A percentile compares a stretch with the other conserved stretches of the same genome.
Evolutionary conservation across 768 basidiomycete genomes (phyloP).

Genomic region (Mycena galericulata): DNA sequence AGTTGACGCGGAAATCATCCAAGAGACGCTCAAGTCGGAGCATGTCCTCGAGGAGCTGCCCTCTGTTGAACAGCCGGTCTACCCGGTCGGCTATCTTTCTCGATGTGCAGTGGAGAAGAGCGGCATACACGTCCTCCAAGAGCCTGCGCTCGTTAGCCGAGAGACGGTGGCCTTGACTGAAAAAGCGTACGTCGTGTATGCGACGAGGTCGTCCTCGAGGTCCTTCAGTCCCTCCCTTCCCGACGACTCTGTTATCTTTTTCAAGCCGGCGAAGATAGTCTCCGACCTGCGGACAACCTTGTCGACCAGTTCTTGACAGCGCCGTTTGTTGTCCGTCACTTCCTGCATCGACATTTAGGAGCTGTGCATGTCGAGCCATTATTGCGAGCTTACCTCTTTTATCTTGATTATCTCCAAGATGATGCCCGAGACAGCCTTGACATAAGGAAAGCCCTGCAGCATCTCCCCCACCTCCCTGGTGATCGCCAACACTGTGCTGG

Average conservation of each 20-base stretch:
- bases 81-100: slow-evolving; percentile 25
- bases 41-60: slow-evolving; percentile 32
- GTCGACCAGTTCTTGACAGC: slow-evolving; percentile 34
- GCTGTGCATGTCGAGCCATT: slow-evolving; percentile 8
- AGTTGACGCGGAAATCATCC: slow-evolving; percentile 35
- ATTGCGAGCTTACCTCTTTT: slow-evolving; percentile 29
- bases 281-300: slow-evolving; percentile 32
- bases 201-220: slow-evolving; percentile 29
- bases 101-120: slow-evolving; percentile 30
- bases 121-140: slow-evolving; percentile 19
- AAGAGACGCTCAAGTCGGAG: slow-evolving; percentile 33
- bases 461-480: slow-evolving; percentile 29
- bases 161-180: neutral
- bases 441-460: slow-evolving; percentile 26
- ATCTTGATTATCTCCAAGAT: slow-evolving; percentile 33
- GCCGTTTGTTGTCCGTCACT: slow-evolving; percentile 31
- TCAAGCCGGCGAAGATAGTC: slow-evolving; percentile 25
- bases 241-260: slow-evolving; percentile 22
- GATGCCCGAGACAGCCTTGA: slow-evolving; percentile 28
- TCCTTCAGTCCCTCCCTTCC: slow-evolving; percentile 27
- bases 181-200: slow-evolving; percentile 17
- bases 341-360: slow-evolving; percentile 19
- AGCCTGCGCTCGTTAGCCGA: slow-evolving; percentile 15
- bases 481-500: slow-evolving; percentile 26
- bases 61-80: slow-evolving; percentile 28